Percentiles rank a stretch among this genome's conserved stretches.
phyloP scores from a whole-genome alignment of 2,329 filamentous ascomycete species.

The Juglanconis juglandina region DNA sequence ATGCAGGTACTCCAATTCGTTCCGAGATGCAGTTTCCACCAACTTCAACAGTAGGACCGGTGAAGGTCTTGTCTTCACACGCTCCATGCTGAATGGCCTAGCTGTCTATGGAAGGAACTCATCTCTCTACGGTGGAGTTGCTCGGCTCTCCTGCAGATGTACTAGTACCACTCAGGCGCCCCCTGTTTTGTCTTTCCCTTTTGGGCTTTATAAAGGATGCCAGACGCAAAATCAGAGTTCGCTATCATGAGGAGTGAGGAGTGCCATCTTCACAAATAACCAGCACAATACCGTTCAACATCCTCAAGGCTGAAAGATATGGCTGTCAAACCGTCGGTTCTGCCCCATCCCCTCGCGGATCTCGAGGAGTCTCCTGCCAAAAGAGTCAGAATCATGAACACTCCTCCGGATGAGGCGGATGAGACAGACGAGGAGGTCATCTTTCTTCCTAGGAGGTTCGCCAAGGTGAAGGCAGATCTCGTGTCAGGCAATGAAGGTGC shows the following conservation, averaged over 20 bases:
- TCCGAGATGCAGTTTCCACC: not conserved
- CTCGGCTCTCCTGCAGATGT: not conserved
- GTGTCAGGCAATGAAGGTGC: conserved; percentile 35
- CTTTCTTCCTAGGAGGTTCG: conserved; percentile 38
- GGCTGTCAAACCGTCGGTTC: conserved; percentile 1
- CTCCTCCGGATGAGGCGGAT: conserved; percentile 6
- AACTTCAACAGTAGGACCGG: not conserved
- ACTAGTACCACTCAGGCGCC: too few species aligned
- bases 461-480: conserved; percentile 37
- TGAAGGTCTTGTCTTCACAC: not conserved
- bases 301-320: not conserved
- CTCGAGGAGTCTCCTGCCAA: not conserved
- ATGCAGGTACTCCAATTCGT: not conserved
- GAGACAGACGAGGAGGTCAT: conserved; percentile 20
- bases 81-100: not conserved
- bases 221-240: not conserved
- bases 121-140: not conserved
- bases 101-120: not conserved
- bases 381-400: conserved; percentile 8
- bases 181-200: too few species aligned
- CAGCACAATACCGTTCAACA: not conserved
- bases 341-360: not conserved
- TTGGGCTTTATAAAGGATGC: not conserved
- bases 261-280: not conserved
- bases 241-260: not conserved